Percentiles rank a stretch among this genome's conserved stretches.
phyloP scores from a whole-genome alignment of 2,329 filamentous ascomycete species.

The Cylindrodendrum hubeiense region DNA sequence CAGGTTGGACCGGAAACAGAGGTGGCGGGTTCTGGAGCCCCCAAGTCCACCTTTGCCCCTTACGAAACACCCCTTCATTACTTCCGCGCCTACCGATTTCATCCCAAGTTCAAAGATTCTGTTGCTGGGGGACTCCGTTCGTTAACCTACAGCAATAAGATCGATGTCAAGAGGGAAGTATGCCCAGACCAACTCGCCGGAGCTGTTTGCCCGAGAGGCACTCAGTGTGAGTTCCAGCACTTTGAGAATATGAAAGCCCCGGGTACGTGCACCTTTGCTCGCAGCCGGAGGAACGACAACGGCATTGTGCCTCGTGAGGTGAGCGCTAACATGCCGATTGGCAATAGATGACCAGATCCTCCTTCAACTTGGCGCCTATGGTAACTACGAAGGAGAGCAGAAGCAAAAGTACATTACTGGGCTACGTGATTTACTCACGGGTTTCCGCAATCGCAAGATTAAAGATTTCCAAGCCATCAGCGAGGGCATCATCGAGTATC shows the following conservation, averaged over 20 bases:
- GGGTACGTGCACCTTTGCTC: slow-evolving; percentile 49
- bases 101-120: slow-evolving; percentile 78
- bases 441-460: slow-evolving; percentile 69
- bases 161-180: slow-evolving; percentile 79
- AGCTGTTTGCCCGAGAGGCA: slow-evolving; percentile 77
- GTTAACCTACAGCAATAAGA: slow-evolving; percentile 92
- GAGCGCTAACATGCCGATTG: slow-evolving; percentile 60
- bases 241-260: slow-evolving; percentile 63
- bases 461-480: slow-evolving; percentile 77
- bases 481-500: slow-evolving; percentile 74
- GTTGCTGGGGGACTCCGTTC: slow-evolving; percentile 86
- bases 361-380: slow-evolving; percentile 76
- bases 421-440: slow-evolving; percentile 70
- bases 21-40: slow-evolving; percentile 7
- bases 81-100: slow-evolving; percentile 92
- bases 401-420: slow-evolving; percentile 73
- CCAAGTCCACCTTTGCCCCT: slow-evolving; percentile 56
- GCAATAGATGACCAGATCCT: slow-evolving; percentile 78
- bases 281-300: slow-evolving; percentile 32
- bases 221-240: slow-evolving; percentile 82
- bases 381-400: slow-evolving; percentile 72
- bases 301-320: slow-evolving; percentile 46
- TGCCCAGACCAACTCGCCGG: slow-evolving; percentile 82
- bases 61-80: slow-evolving; percentile 87
- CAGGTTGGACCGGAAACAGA: slow-evolving; percentile 34